Evolutionary conservation across 495 filamentous ascomycete species (phyloP).

Genomic region (Hypoxylon trugodes): DNA sequence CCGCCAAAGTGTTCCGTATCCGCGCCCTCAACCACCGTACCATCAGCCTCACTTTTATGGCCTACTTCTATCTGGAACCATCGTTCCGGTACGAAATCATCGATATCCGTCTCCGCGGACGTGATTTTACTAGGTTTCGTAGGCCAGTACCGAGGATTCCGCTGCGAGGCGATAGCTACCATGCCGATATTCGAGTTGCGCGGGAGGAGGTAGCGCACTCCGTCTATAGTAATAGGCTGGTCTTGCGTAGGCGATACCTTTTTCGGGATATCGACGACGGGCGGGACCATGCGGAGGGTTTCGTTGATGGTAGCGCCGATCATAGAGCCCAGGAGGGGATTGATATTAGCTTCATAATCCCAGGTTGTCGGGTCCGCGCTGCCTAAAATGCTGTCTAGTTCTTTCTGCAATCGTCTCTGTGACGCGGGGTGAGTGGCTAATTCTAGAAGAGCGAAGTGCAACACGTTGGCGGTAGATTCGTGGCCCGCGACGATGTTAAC

Average conservation of each 20-base stretch:
- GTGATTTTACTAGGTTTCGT: conserved; percentile 51
- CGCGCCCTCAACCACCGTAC: conserved; percentile 36
- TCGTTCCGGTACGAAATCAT: conserved; percentile 57
- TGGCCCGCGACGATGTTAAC: conserved; percentile 77
- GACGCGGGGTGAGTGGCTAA: conserved; percentile 66
- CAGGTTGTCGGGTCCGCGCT: conserved; percentile 60
- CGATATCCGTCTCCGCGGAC: conserved; percentile 48
- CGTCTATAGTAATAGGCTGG: conserved; percentile 62
- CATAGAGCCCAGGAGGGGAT: conserved; percentile 65
- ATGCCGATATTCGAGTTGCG: conserved; percentile 56
- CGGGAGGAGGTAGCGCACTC: conserved; percentile 60
- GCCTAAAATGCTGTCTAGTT: conserved; percentile 66
- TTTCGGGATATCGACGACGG: conserved; percentile 70
- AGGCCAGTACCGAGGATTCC: conserved; percentile 72
- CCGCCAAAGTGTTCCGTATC: conserved; percentile 65
- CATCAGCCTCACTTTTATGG: conserved; percentile 1
- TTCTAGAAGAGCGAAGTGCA: conserved; percentile 68
- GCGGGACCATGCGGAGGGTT: conserved; percentile 68
- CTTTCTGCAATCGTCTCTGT: conserved; percentile 67
- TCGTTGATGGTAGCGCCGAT: conserved; percentile 75
- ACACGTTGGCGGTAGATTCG: conserved; percentile 73
- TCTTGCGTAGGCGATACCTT: conserved; percentile 52
- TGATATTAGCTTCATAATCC: conserved; percentile 69
- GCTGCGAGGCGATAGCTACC: conserved; percentile 56
- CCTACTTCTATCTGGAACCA: conserved; percentile 51